Evolutionary conservation across 768 basidiomycete genomes (phyloP).

Genomic region (Lentinula detonsa): DNA sequence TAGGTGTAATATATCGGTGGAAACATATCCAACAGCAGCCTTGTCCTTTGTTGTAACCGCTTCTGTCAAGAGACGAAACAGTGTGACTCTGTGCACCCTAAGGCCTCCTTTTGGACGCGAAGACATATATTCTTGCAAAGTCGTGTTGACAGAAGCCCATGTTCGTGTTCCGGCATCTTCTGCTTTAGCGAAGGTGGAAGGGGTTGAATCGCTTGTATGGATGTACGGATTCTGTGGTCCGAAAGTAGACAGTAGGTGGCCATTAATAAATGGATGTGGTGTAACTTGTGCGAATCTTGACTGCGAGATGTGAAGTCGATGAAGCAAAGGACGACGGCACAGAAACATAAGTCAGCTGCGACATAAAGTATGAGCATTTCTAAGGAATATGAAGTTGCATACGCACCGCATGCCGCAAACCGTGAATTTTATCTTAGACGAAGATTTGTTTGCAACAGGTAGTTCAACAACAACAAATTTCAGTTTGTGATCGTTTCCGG

Average conservation of each 20-base stretch:
- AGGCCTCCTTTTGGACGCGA: background rate
- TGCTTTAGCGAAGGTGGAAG: background rate
- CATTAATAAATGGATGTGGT: background rate
- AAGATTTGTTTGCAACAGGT: background rate
- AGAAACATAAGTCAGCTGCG: constrained; percentile 71
- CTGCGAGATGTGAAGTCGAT: constrained; percentile 37
- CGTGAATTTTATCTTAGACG: background rate
- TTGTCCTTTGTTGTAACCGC: background rate
- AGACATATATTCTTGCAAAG: background rate
- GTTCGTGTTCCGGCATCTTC: background rate
- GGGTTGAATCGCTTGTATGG: background rate
- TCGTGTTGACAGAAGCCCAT: background rate
- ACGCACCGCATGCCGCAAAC: constrained; percentile 55
- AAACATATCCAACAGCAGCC: background rate
- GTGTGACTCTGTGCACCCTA: background rate
- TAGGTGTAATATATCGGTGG: background rate
- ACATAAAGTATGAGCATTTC: constrained; percentile 6
- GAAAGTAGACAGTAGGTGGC: background rate
- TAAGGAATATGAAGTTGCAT: background rate
- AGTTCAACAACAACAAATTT: background rate
- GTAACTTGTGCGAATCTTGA: constrained; percentile 6
- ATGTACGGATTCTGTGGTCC: background rate
- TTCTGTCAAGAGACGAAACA: background rate
- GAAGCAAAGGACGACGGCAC: constrained; percentile 52
- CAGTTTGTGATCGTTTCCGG: background rate